Percentiles rank a stretch among this genome's conserved stretches.
phyloP scores from a whole-genome alignment of 371 early-diverging fungal genomes.

The Mucor lusitanicus region DNA sequence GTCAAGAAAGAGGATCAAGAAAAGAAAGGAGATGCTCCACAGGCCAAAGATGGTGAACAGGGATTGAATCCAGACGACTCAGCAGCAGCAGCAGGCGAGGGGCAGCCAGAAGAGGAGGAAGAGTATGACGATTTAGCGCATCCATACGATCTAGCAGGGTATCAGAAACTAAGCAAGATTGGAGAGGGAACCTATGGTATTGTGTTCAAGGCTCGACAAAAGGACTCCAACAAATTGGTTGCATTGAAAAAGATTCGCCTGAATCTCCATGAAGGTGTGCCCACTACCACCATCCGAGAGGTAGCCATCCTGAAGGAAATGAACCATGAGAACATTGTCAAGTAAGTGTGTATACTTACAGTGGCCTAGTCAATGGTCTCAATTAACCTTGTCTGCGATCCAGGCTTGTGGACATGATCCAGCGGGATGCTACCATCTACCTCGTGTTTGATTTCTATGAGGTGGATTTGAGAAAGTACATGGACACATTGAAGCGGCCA shows the following conservation, averaged over 20 bases:
- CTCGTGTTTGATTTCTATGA: conserved; percentile 98
- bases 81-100: background rate
- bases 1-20: no score
- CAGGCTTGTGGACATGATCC: conserved; percentile 88
- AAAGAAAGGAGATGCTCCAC: background rate
- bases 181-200: conserved; percentile 98
- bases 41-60: background rate
- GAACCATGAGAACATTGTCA: conserved; percentile 90
- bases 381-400: background rate
- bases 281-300: conserved; percentile 95
- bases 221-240: conserved; percentile 75
- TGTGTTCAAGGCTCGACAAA: conserved; percentile 92
- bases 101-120: background rate
- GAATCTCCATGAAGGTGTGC: conserved; percentile 93
- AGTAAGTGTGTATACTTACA: conserved; percentile 41
- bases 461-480: conserved; percentile 93
- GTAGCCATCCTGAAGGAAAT: conserved; percentile 97
- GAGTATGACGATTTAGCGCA: conserved; percentile 12
- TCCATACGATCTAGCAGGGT: conserved; percentile 28
- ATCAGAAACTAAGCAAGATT: conserved; percentile 88
- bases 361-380: background rate
- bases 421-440: conserved; percentile 89
- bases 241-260: conserved; percentile 96
- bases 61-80: background rate
- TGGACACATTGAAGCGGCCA: conserved; percentile 70